These are phyloP conservation scores for Talaromyces ruber DNA, from an alignment of 495 filamentous ascomycete species.

Conservation along the genomic window DNA sequence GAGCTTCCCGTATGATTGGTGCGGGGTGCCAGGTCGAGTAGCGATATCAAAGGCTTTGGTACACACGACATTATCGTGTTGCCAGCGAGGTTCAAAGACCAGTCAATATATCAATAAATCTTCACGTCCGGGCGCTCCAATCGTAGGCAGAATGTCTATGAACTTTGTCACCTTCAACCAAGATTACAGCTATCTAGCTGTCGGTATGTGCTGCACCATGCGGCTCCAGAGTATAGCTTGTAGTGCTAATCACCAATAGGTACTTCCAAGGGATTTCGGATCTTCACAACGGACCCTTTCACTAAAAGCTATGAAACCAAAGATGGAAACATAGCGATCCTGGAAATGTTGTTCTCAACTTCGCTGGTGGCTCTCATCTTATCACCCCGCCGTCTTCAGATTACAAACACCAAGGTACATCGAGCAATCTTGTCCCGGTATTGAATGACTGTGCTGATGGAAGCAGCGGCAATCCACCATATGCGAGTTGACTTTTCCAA, in stretches of 20 bases:
- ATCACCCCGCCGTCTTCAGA: slow-evolving; percentile 82
- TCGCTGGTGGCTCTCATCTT: slow-evolving; percentile 91
- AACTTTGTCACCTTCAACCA: slow-evolving; percentile 99
- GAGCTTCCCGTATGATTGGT: neutral
- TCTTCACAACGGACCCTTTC: slow-evolving; percentile 94
- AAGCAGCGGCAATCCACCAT: slow-evolving; percentile 82
- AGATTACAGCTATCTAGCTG: slow-evolving; percentile 92
- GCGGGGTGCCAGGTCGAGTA: neutral
- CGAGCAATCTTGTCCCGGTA: neutral
- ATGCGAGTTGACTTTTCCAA: slow-evolving; percentile 96
- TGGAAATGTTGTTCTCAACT: slow-evolving; percentile 99
- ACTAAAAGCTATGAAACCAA: slow-evolving; percentile 86
- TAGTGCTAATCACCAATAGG: slow-evolving; percentile 34
- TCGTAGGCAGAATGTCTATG: slow-evolving; percentile 51
- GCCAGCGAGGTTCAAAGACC: neutral
- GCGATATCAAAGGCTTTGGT: neutral
- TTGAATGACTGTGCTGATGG: neutral
- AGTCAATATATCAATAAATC: neutral
- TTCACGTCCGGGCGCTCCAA: neutral
- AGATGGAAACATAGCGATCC: slow-evolving; percentile 84
- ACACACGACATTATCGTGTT: neutral
- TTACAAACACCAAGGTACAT: slow-evolving; percentile 86
- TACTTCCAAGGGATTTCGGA: slow-evolving; percentile 85
- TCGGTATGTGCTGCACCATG: slow-evolving; percentile 59
- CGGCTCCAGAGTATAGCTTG: neutral